These are phyloP conservation scores for Annulohypoxylon maeteangense DNA, from an alignment of 495 filamentous ascomycete genomes.

Conservation along the genomic window DNA sequence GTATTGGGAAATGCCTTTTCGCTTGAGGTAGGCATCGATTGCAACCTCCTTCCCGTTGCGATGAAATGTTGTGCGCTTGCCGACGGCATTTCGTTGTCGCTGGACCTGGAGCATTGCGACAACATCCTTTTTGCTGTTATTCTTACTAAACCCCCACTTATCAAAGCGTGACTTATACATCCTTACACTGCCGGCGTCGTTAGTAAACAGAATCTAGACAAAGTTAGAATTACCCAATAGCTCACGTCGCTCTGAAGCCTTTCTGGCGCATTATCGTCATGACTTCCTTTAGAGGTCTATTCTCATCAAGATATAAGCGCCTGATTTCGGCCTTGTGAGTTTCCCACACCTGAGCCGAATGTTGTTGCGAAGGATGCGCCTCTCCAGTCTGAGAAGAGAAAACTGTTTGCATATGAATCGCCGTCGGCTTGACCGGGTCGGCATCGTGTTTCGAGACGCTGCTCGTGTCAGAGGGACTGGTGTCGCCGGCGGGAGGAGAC, in stretches of 20 bases:
- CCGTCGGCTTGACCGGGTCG: constrained; percentile 35
- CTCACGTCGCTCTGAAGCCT: constrained; percentile 53
- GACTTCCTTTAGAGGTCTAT: constrained; percentile 49
- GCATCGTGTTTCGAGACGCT: constrained; percentile 32
- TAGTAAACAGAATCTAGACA: constrained; percentile 25
- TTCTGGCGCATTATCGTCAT: constrained; percentile 52
- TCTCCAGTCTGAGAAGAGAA: constrained; percentile 50
- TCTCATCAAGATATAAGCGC: constrained; percentile 49
- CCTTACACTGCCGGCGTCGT: constrained; percentile 38
- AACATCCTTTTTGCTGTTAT: constrained; percentile 51
- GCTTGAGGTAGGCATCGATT: constrained; percentile 51
- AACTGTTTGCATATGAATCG: constrained; percentile 46
- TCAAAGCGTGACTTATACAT: constrained; percentile 52
- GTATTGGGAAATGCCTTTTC: constrained; percentile 52
- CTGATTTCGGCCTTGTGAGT: constrained; percentile 49
- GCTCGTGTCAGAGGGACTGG: constrained; percentile 29
- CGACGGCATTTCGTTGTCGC: constrained; percentile 50
- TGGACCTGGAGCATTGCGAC: constrained; percentile 52
- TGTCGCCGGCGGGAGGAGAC: constrained; percentile 38
- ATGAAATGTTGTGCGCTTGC: constrained; percentile 51
- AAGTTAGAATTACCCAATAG: background rate
- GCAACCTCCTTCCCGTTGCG: constrained; percentile 51
- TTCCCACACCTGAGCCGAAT: constrained; percentile 49
- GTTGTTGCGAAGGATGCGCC: constrained; percentile 47
- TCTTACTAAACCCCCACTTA: constrained; percentile 51